Evolutionary conservation across 176 grass and related monocot species (phyloP).

Genomic region (Eleusine indica): DNA sequence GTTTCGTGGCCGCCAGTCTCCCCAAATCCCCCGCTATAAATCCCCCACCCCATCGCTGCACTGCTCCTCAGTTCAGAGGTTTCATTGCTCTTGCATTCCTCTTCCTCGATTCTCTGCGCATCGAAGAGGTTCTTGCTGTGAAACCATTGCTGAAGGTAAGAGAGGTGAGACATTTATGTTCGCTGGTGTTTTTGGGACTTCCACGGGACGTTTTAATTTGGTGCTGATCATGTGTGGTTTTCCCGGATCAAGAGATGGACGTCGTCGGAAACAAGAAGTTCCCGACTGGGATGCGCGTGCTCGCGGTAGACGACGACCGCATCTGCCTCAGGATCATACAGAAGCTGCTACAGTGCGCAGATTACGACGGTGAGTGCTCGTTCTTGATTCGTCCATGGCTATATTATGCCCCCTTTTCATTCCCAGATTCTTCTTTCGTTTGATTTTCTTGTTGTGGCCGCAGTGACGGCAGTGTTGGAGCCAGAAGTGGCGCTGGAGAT

Average conservation of each 20-base stretch:
- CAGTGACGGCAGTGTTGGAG: conserved; percentile 42
- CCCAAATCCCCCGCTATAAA: neutral
- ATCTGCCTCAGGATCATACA: conserved; percentile 59
- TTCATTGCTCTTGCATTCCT: neutral
- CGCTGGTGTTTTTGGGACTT: neutral
- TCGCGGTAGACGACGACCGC: conserved; percentile 64
- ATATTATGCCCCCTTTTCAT: neutral
- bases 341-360: conserved; percentile 41
- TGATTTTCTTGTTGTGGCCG: neutral
- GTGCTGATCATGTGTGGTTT: neutral
- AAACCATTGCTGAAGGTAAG: neutral
- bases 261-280: conserved; percentile 28
- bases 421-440: neutral
- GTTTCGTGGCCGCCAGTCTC: neutral
- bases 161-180: neutral
- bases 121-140: neutral
- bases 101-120: neutral
- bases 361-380: conserved; percentile 57
- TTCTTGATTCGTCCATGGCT: neutral
- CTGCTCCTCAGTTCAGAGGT: neutral
- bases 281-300: conserved; percentile 66
- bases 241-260: neutral
- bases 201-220: neutral
- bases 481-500: conserved; percentile 44
- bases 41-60: neutral